phyloP scores from a whole-genome alignment of 2,329 filamentous ascomycete species.

The Cytospora schulzeri region DNA sequence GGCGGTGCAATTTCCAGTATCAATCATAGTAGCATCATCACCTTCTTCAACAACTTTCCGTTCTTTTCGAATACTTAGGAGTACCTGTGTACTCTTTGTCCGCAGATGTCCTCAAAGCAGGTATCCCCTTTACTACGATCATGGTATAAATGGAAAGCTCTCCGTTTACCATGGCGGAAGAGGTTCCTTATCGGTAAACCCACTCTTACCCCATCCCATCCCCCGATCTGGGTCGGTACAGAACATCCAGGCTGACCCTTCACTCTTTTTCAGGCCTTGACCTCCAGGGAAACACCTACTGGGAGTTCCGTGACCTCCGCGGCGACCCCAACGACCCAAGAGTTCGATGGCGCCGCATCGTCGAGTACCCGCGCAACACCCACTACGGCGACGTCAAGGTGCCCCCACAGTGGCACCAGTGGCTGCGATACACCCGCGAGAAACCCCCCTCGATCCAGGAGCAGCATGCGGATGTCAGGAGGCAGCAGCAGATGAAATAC shows the following conservation, averaged over 20 bases:
- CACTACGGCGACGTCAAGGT: slow-evolving; percentile 60
- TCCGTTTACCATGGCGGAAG: slow-evolving; percentile 66
- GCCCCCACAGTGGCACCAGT: slow-evolving; percentile 68
- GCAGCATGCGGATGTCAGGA: slow-evolving; percentile 54
- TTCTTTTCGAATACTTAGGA: not conserved
- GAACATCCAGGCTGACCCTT: not conserved
- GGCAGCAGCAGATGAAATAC: slow-evolving; percentile 55
- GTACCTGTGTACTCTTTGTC: not conserved
- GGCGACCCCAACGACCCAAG: slow-evolving; percentile 31
- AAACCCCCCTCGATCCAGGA: slow-evolving; percentile 59
- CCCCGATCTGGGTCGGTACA: no score
- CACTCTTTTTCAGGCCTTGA: slow-evolving; percentile 55
- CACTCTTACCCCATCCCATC: not conserved
- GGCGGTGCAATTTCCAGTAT: not conserved
- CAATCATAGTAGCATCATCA: slow-evolving; percentile 5
- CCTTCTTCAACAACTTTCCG: not conserved
- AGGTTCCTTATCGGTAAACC: slow-evolving; percentile 61
- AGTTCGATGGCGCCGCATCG: slow-evolving; percentile 61
- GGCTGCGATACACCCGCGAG: slow-evolving; percentile 63
- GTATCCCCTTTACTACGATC: slow-evolving; percentile 43
- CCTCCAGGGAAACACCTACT: slow-evolving; percentile 68
- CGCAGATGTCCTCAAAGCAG: slow-evolving; percentile 40
- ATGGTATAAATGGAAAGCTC: slow-evolving; percentile 65
- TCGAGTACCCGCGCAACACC: slow-evolving; percentile 57
- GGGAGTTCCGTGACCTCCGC: slow-evolving; percentile 63